Percentiles rank a stretch among this genome's conserved stretches.
phyloP scores from a whole-genome alignment of 1,284 basidiomycete genomes.

The Boletus albobrunnescens region DNA sequence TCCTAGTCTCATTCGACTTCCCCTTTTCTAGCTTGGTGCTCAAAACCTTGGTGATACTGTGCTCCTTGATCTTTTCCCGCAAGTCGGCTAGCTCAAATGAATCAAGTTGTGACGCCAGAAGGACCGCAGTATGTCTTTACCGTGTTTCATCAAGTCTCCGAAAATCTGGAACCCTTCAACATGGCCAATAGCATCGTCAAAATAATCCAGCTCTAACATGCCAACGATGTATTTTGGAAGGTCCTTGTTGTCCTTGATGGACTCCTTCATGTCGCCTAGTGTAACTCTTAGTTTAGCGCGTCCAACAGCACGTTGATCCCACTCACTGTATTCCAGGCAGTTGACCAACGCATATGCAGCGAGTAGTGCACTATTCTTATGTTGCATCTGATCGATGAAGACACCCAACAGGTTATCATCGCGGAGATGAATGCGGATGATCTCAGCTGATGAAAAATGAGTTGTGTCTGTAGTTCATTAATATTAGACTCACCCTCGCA shows the following conservation, averaged over 20 bases:
- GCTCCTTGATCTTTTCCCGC: slow-evolving; percentile 11
- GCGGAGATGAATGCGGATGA: neutral
- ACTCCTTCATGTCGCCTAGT: slow-evolving; percentile 18
- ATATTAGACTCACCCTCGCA: neutral
- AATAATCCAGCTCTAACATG: slow-evolving; percentile 26
- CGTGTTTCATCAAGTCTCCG: slow-evolving; percentile 20
- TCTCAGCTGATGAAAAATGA: neutral
- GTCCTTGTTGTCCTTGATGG: slow-evolving; percentile 1
- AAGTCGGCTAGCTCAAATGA: slow-evolving; percentile 12
- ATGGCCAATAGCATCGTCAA: slow-evolving; percentile 26
- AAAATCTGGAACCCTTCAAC: slow-evolving; percentile 31
- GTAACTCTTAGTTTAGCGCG: neutral
- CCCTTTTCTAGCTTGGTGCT: slow-evolving; percentile 15
- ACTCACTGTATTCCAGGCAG: slow-evolving; percentile 12
- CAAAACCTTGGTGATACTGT: slow-evolving; percentile 18
- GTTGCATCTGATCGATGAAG: slow-evolving; percentile 8
- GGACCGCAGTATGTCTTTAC: slow-evolving; percentile 4
- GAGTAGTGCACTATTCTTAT: slow-evolving; percentile 4
- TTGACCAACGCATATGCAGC: slow-evolving; percentile 10
- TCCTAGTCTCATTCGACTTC: slow-evolving; percentile 17
- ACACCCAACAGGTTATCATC: neutral
- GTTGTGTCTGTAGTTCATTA: neutral
- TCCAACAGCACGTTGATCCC: fast-evolving
- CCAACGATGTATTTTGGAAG: slow-evolving; percentile 19
- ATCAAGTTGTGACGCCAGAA: slow-evolving; percentile 7